A percentile compares a stretch with the other conserved stretches of the same genome.
These are phyloP conservation scores for Fistulina hepatica DNA, from an alignment of 1,284 basidiomycete genomes.

Conservation along the genomic window DNA sequence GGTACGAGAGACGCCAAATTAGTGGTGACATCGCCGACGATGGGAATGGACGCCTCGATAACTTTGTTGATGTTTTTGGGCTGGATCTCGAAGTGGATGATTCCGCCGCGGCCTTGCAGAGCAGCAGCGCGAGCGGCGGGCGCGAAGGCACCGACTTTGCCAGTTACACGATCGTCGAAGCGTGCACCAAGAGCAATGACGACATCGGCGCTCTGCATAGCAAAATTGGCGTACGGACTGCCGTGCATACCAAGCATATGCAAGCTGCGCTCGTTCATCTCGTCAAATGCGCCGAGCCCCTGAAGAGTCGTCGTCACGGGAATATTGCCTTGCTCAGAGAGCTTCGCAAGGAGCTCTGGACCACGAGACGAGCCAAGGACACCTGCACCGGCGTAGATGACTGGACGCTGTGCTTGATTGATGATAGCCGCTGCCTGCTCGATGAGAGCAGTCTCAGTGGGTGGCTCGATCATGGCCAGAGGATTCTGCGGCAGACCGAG, in stretches of 20 bases:
- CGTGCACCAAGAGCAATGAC: conserved; percentile 94
- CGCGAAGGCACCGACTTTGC: conserved; percentile 83
- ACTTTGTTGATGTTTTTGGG: conserved; percentile 99
- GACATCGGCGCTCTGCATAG: conserved; percentile 95
- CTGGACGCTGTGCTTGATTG: conserved; percentile 81
- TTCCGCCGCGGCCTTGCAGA: conserved; percentile 79
- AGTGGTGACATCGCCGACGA: conserved; percentile 86
- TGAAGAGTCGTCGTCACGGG: conserved; percentile 96
- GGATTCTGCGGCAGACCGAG: conserved; percentile 75
- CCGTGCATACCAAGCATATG: conserved; percentile 99
- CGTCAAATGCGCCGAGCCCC: conserved; percentile 93
- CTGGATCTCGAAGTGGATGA: conserved; percentile 98
- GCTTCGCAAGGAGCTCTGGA: conserved; percentile 72
- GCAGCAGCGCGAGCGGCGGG: conserved; percentile 87
- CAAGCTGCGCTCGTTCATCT: conserved; percentile 76
- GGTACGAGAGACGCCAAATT: conserved; percentile 80
- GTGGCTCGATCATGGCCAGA: conserved; percentile 42
- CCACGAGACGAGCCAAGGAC: conserved; percentile 78
- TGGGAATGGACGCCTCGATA: conserved; percentile 86
- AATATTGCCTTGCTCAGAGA: conserved; percentile 82
- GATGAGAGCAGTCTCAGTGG: conserved; percentile 61
- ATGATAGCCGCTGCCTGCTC: conserved; percentile 82
- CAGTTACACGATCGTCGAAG: conserved; percentile 98
- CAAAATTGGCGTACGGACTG: conserved; percentile 92
- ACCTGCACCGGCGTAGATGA: conserved; percentile 94